Percentiles rank a stretch among this genome's conserved stretches.
Conservation (phyloP, 352 stramenopile genomes). For the Globisporangium carolinianum region DNA sequence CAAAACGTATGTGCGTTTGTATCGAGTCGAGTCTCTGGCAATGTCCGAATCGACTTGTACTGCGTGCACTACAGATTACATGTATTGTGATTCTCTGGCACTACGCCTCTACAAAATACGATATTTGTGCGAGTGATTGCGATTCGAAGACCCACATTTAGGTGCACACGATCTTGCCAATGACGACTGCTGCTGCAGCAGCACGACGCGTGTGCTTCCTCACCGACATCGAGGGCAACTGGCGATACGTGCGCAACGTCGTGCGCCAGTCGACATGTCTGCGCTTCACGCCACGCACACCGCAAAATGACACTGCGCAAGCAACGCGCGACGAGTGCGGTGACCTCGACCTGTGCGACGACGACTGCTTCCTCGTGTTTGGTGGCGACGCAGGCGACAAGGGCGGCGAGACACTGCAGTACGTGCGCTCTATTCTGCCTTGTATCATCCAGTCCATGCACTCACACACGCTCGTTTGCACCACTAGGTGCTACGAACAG, state of each 20-base stretch:
- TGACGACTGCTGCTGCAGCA: background rate
- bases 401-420: slow-evolving; percentile 81
- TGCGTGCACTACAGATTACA: background rate
- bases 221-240: slow-evolving; percentile 81
- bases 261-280: slow-evolving; percentile 57
- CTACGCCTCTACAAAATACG: background rate
- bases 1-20: background rate
- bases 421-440: slow-evolving; percentile 1
- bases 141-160: no score
- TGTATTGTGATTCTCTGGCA: background rate
- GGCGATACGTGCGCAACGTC: slow-evolving; percentile 65
- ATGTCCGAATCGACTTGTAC: background rate
- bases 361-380: slow-evolving; percentile 84
- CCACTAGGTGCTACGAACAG: slow-evolving; percentile 58
- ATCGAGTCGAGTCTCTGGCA: background rate
- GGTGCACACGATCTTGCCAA: background rate
- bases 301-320: background rate
- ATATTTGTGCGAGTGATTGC: background rate
- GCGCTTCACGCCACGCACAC: slow-evolving; percentile 17
- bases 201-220: slow-evolving; percentile 53
- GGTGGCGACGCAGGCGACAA: slow-evolving; percentile 90
- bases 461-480: background rate
- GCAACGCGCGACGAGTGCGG: slow-evolving; percentile 6
- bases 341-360: slow-evolving; percentile 39
- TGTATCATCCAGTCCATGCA: background rate